Conservation (phyloP, 768 basidiomycete genomes). For the Gloeostereum incarnatum region DNA sequence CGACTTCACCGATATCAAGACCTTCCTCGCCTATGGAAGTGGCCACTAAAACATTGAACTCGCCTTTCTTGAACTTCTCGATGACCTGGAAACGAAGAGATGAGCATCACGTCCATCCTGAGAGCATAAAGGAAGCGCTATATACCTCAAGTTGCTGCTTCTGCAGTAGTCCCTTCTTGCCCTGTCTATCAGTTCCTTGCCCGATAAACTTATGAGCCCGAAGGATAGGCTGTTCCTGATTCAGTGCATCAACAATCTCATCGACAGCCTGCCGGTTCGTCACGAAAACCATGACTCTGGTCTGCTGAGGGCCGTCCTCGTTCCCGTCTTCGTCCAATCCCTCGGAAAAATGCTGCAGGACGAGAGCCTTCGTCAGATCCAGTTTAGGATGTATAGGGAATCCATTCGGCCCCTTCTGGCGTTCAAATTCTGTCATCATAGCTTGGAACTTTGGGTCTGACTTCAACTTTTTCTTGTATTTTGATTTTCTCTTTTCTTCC, state of each 20-base stretch:
- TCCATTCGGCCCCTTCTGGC: constrained; percentile 40
- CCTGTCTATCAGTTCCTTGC: constrained; percentile 77
- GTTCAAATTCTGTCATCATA: constrained; percentile 59
- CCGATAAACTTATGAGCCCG: constrained; percentile 85
- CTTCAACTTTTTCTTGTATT: constrained; percentile 24
- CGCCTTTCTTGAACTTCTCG: constrained; percentile 76
- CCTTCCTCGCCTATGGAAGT: constrained; percentile 99
- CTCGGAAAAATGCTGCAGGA: constrained; percentile 73
- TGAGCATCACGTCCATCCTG: constrained; percentile 4
- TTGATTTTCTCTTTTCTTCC: constrained; percentile 14
- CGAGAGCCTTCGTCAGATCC: constrained; percentile 66
- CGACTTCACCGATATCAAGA: constrained; percentile 95
- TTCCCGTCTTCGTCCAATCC: constrained; percentile 30
- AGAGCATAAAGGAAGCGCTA: constrained; percentile 1
- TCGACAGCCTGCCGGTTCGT: constrained; percentile 87
- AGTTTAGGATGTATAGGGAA: constrained; percentile 84
- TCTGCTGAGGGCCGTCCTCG: constrained; percentile 24
- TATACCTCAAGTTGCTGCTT: constrained; percentile 84
- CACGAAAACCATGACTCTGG: constrained; percentile 90
- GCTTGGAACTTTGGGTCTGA: constrained; percentile 48
- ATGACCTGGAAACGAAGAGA: constrained; percentile 52
- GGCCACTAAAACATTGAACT: constrained; percentile 87
- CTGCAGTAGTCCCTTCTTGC: constrained; percentile 83
- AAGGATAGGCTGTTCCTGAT: constrained; percentile 68
- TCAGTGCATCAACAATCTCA: constrained; percentile 78